phyloP scores from a whole-genome alignment of 169 alveolate species.

The Perkinsus chesapeaki region DNA sequence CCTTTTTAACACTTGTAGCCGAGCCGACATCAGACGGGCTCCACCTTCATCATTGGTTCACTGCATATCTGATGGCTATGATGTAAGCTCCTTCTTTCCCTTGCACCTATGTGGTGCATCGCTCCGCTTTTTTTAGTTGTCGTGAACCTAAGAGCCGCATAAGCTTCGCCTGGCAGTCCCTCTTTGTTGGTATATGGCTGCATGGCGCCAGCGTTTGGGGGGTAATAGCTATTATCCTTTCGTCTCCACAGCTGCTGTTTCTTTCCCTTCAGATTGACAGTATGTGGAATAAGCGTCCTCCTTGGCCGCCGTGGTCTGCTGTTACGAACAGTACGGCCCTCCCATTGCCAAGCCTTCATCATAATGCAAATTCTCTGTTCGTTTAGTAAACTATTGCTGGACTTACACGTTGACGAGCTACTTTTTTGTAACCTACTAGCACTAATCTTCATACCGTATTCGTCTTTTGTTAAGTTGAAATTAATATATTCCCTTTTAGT shows the following conservation, averaged over 20 bases:
- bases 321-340: background rate
- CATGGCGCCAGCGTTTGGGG: background rate
- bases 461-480: too few relatives aligned
- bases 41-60: background rate
- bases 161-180: background rate
- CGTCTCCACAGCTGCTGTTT: background rate
- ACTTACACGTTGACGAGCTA: too few relatives aligned
- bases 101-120: background rate
- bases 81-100: background rate
- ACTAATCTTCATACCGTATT: too few relatives aligned
- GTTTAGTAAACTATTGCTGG: too few relatives aligned
- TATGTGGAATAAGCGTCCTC: background rate
- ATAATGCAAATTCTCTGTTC: too few relatives aligned
- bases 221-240: background rate
- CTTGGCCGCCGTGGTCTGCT: background rate
- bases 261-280: background rate
- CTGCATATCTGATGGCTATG: background rate
- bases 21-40: background rate
- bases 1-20: background rate
- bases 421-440: too few relatives aligned
- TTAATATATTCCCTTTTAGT: too few relatives aligned
- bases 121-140: background rate
- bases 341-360: too few relatives aligned
- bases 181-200: background rate
- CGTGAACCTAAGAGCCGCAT: background rate